Evolutionary conservation across 148 eudicot species (phyloP), one percentile per base, ranked within the genome.

Genomic region (Camellia japonica): DNA sequence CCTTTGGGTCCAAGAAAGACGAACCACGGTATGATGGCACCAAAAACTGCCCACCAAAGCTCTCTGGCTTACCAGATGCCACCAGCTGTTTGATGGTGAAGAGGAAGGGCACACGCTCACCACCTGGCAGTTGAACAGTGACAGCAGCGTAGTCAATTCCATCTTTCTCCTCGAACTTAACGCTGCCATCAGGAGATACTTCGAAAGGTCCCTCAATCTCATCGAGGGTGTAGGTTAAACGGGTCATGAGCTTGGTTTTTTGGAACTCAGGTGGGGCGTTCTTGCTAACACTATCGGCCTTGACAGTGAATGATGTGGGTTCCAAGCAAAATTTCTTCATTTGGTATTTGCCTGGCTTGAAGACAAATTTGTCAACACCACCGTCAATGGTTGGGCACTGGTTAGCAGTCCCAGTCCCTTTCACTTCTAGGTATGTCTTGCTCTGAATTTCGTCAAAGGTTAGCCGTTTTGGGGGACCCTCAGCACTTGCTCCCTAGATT

Each of bases 91-190:
- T 97, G 71, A 97, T 79, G 0, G 99, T 92, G 91, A 97, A 97
- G 55, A 97, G 87, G 84, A 97, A 97, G 1, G 99, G 99, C 44
- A 97, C 99, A 0, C 99, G 94, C 83, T 97, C 98, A 13, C 99
- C 99, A 0, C 99, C 99, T 1, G 99, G 99, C 14, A 97, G 92
- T 80, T 97, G 99, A 12, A 97, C 99, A 0, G 99, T 97, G 75
- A 97, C 99, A 8, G 99, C 99, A 0, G 99, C 99, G 30, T 94
- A 97, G 85, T 97, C 99, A 68, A 97, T 97, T 9, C 99, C 99
- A 41, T 97, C 98, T 80, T 97, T 97, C 86, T 97, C 99, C 95
- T 92, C 98, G 9, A 97, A 97, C 80, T 94, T 97, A 30, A 97
- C 81, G 1, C 85, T 82, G 16, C 99, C 98, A 61, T 97, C 98